Base-by-base conservation (phyloP, 805 yeast species). In the Myxozyma udenii region DNA sequence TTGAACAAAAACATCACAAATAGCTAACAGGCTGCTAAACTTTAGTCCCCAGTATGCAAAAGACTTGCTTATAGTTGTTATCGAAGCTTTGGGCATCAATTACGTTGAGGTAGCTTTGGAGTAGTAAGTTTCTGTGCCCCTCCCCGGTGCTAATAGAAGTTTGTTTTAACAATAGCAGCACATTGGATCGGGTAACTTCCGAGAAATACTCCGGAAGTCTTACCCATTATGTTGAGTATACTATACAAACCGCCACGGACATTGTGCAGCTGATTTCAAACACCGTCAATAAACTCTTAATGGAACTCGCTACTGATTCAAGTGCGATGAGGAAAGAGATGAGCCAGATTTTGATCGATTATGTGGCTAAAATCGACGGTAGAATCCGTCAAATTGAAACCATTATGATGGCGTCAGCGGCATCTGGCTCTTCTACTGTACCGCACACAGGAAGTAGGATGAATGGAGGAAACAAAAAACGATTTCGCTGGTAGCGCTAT, bases 101-200 rank as follows among this genome's bases (percentile, higher is more conserved):
- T 53, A 53, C 22, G 38, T 51, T n/a, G 58, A 53, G 16, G 49
- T 50, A 4, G 55, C 55, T 11, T 37, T 53, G 18, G 55, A 53
- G 5, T 26, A 49, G 54, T 53, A 45, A 21, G 54, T 37, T 22
- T 16, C 16, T 7, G 2, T 14, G 3, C 26, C 22, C n/a, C 30
- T n/a, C 4, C 14, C 16, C 26, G 22, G 16, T 25, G 14, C 16
- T 4, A 16, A 3, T 21, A 4, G 24, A 12, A 26, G 32, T 5
- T 9, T 16, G 11, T 37, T 12, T 30, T 21, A 18, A 12, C 12
- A 9, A 16, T 18, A 6, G 16, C 32, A 51, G 50, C 19, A 39
- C 46, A n/a, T 6, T 36, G 19, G 55, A 51, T 12, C 50, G 51
- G 4, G 36, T 46, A 6, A 26, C 35, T 9, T 16, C 38, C 25